These are phyloP conservation scores for Sequoia sempervirens DNA, from an alignment of 75 land plant species.

Conservation along the genomic window DNA sequence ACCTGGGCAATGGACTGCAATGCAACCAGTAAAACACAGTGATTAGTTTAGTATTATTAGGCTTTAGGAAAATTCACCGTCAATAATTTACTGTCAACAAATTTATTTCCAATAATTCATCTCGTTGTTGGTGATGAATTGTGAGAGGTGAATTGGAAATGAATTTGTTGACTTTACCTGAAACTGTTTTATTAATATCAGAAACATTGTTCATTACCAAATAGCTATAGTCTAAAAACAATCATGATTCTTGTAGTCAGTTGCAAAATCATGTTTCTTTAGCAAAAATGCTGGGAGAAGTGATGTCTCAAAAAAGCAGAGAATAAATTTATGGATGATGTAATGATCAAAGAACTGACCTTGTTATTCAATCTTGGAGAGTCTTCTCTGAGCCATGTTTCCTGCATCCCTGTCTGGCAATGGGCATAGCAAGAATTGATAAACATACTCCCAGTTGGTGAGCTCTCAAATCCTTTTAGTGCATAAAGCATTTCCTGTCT, in stretches of 20 bases:
- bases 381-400: constrained; percentile 37
- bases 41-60: neutral
- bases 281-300: neutral
- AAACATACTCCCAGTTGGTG: constrained; percentile 35
- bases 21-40: neutral
- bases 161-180: too few species aligned
- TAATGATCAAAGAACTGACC: constrained; percentile 18
- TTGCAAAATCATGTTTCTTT: neutral
- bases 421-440: constrained; percentile 67
- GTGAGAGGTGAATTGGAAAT: too few species aligned
- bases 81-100: too few species aligned
- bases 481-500: constrained; percentile 33
- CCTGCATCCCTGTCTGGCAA: constrained; percentile 45
- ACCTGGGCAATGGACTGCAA: constrained; percentile 70
- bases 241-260: too few species aligned
- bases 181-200: too few species aligned
- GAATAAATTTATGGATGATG: neutral
- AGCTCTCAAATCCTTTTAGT: constrained; percentile 13
- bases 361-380: constrained; percentile 30
- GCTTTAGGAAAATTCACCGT: too few species aligned
- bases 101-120: too few species aligned
- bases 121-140: too few species aligned
- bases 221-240: too few species aligned
- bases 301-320: neutral
- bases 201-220: neutral